Percentiles rank a stretch among this genome's conserved stretches.
These are phyloP conservation scores for Syzygium jambos DNA, from an alignment of 345 rosid species.

Conservation along the genomic window DNA sequence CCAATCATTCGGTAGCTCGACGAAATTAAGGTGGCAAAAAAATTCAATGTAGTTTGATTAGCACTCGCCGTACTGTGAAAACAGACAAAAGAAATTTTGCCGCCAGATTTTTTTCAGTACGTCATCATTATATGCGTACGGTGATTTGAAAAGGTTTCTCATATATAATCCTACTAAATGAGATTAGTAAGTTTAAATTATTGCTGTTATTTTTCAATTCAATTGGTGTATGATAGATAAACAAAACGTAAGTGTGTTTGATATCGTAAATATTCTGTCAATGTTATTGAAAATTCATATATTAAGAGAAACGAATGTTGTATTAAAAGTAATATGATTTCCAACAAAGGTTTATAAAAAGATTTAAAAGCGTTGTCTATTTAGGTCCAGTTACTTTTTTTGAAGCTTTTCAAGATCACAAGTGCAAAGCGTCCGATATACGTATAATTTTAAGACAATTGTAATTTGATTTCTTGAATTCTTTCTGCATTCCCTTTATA, in stretches of 20 bases:
- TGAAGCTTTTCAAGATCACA: background rate
- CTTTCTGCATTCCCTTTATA: background rate
- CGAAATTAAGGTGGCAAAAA: slow-evolving; percentile 3
- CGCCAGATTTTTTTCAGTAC: background rate
- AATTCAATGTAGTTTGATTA: background rate
- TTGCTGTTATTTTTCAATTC: background rate
- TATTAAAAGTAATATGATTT: background rate
- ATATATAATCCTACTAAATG: background rate
- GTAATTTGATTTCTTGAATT: background rate
- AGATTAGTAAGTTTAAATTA: background rate
- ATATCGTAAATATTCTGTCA: background rate
- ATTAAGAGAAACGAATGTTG: background rate
- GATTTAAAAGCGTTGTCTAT: background rate
- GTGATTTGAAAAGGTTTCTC: background rate
- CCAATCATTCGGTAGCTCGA: background rate
- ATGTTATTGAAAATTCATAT: background rate
- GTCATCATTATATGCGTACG: background rate
- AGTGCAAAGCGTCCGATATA: background rate
- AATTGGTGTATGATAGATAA: background rate
- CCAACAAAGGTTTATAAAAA: background rate
- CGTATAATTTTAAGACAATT: background rate
- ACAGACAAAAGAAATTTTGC: background rate
- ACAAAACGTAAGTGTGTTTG: background rate
- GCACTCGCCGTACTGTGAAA: background rate
- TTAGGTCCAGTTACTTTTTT: background rate